Percentiles rank a stretch among this genome's conserved stretches.
Conservation (phyloP, 257 asterid species). For the Nicotiana attenuata region DNA sequence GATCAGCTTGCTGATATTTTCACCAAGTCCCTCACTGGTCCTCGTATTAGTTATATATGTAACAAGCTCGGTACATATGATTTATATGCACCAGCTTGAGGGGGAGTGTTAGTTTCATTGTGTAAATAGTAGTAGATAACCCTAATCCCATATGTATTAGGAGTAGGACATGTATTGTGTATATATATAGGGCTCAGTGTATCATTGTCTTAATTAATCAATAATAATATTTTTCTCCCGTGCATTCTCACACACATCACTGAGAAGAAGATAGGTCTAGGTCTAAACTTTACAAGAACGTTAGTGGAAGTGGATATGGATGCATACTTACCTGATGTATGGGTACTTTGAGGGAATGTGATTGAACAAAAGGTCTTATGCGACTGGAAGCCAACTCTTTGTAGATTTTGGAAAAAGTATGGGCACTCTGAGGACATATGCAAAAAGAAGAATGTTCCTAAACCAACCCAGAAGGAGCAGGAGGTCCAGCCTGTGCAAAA, state of each 20-base stretch:
- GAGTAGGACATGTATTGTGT: too few species aligned
- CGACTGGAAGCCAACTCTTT: neutral
- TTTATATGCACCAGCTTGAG: too few species aligned
- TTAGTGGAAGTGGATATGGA: neutral
- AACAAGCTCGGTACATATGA: too few species aligned
- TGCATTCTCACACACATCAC: neutral
- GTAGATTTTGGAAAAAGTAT: neutral
- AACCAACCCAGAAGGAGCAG: neutral
- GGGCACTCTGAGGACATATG: neutral
- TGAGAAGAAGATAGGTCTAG: neutral
- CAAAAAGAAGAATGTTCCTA: neutral
- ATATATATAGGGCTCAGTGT: too few species aligned
- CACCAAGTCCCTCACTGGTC: too few species aligned
- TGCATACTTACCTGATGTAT: neutral
- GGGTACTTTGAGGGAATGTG: neutral
- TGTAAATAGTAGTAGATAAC: too few species aligned
- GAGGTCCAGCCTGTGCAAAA: neutral
- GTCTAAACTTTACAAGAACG: neutral
- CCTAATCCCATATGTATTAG: too few species aligned
- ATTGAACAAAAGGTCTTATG: neutral
- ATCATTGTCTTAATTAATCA: too few species aligned
- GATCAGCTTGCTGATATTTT: too few species aligned
- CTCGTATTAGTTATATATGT: too few species aligned
- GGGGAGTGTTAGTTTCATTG: too few species aligned
- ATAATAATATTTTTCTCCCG: too few species aligned